phyloP scores from a whole-genome alignment of 73 alveolate genomes.

The Tetrahymena borealis region DNA sequence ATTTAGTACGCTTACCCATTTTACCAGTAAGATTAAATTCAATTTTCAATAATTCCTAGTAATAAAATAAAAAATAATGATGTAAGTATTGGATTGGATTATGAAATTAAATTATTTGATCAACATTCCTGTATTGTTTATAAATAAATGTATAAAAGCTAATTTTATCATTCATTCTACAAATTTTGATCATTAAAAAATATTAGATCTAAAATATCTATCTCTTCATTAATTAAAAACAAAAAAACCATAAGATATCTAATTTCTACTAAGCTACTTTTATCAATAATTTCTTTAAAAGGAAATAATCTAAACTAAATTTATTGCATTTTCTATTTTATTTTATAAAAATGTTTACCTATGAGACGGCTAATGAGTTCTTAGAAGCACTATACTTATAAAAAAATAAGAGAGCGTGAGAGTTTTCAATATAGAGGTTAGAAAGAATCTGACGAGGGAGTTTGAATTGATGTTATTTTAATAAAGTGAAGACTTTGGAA shows the following conservation, averaged over 20 bases:
- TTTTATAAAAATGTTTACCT: background rate
- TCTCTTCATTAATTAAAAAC: too few species aligned
- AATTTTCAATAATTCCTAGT: conserved; percentile 50
- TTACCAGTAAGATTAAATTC: conserved; percentile 87
- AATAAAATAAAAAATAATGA: background rate
- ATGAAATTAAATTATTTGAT: too few species aligned
- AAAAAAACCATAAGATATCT: too few species aligned
- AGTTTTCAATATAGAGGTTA: background rate
- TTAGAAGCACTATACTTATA: background rate
- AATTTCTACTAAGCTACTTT: too few species aligned
- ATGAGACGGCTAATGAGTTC: background rate
- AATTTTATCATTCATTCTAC: too few species aligned
- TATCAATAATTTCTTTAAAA: too few species aligned
- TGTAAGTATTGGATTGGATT: background rate
- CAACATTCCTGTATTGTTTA: too few species aligned
- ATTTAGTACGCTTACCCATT: conserved; percentile 92
- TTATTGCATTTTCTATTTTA: too few species aligned
- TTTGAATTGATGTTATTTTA: background rate
- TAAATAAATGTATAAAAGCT: too few species aligned
- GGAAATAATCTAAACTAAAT: too few species aligned
- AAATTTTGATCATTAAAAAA: too few species aligned
- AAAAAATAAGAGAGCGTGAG: background rate
- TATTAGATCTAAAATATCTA: too few species aligned
- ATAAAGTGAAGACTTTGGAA: background rate
- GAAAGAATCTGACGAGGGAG: background rate